Evolutionary conservation across 768 basidiomycete species (phyloP).

Genomic region (Leccinum ochraceum): DNA sequence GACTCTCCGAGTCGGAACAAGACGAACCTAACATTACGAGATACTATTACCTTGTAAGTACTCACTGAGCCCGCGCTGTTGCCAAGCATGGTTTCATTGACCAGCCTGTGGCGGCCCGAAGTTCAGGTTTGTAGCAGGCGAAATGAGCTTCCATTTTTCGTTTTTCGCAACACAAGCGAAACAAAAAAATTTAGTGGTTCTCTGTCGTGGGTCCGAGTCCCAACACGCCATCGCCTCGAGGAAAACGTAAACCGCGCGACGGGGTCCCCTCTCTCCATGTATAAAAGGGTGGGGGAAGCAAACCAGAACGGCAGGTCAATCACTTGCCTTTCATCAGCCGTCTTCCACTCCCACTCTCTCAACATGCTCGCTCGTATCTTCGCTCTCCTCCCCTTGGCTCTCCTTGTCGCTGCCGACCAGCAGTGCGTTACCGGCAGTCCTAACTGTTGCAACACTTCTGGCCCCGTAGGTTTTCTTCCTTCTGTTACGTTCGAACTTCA

Average conservation of each 20-base stretch:
- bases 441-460: slow-evolving; percentile 12
- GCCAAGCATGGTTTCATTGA: too few relatives aligned
- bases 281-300: background rate
- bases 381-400: slow-evolving; percentile 19
- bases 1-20: too few relatives aligned
- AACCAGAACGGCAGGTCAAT: background rate
- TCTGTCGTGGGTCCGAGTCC: too few relatives aligned
- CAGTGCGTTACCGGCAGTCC: slow-evolving; percentile 14
- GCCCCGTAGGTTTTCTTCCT: slow-evolving; percentile 1
- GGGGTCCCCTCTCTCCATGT: background rate
- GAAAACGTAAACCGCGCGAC: background rate
- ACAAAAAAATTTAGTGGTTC: background rate
- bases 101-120: too few relatives aligned
- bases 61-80: too few relatives aligned
- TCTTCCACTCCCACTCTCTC: background rate
- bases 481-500: background rate
- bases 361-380: slow-evolving; percentile 22
- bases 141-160: background rate
- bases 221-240: background rate
- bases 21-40: too few relatives aligned
- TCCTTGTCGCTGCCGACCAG: slow-evolving; percentile 12
- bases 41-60: too few relatives aligned
- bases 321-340: background rate
- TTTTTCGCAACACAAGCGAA: background rate
- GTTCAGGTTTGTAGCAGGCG: background rate